Evolutionary conservation across 2,329 filamentous ascomycete species (phyloP).

Genomic region (Beauveria sp.): DNA sequence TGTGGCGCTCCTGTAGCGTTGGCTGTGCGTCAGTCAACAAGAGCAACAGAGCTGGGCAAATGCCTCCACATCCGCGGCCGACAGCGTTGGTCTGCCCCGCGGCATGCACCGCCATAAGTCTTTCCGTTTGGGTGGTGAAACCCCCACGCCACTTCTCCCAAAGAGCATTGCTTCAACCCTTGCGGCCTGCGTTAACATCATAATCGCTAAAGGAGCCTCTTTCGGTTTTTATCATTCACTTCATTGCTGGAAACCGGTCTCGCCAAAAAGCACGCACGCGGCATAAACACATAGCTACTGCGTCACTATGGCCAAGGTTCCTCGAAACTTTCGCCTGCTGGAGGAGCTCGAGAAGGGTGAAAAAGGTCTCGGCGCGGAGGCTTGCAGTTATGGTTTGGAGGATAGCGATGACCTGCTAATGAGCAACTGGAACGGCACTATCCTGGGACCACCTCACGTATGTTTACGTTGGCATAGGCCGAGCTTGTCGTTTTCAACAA

Average conservation of each 20-base stretch:
- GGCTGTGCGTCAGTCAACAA: too few relatives aligned
- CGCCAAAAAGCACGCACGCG: background rate
- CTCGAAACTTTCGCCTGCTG: slow-evolving; percentile 90
- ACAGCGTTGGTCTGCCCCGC: slow-evolving; percentile 4
- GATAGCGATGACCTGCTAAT: slow-evolving; percentile 92
- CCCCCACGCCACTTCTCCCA: background rate
- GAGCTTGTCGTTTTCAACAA: background rate
- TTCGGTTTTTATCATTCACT: background rate
- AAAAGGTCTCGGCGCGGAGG: slow-evolving; percentile 92
- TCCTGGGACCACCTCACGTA: slow-evolving; percentile 93
- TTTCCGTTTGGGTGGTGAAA: background rate
- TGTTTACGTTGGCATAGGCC: slow-evolving; percentile 26
- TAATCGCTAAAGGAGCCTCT: background rate
- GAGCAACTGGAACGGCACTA: slow-evolving; percentile 98
- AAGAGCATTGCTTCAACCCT: background rate
- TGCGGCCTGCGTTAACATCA: background rate
- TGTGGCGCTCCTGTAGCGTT: too few relatives aligned
- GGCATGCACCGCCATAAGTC: background rate
- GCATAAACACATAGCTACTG: background rate
- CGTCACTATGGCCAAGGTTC: slow-evolving; percentile 53
- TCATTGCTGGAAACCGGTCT: background rate
- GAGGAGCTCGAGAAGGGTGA: slow-evolving; percentile 99
- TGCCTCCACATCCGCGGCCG: background rate
- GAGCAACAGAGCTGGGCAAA: background rate
- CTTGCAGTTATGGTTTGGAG: slow-evolving; percentile 92